Percentiles rank a stretch among this genome's conserved stretches.
These are phyloP conservation scores for Arthrobotrys sinensis DNA, from an alignment of 2,329 filamentous ascomycete species.

Conservation along the genomic window DNA sequence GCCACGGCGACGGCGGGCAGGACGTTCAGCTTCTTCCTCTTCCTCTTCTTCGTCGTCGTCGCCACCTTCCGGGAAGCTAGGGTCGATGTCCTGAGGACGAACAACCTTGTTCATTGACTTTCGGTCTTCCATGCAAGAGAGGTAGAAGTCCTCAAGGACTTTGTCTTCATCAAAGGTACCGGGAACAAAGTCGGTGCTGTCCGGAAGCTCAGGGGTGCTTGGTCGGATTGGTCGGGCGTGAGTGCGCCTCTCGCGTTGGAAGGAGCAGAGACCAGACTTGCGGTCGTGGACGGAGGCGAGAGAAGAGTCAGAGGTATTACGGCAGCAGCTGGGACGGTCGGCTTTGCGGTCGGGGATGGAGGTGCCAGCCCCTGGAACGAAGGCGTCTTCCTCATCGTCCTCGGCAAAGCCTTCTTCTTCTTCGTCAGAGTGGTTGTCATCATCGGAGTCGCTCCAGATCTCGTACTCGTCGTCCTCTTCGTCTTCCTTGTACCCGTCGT, in stretches of 20 bases:
- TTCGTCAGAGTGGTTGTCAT: conserved; percentile 69
- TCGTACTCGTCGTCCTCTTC: conserved; percentile 76
- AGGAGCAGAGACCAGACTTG: conserved; percentile 63
- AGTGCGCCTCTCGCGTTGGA: conserved; percentile 65
- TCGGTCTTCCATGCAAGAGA: conserved; percentile 85
- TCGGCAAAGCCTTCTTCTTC: conserved; percentile 67
- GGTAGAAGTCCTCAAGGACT: conserved; percentile 92
- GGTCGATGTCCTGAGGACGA: conserved; percentile 97
- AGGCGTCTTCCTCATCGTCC: conserved; percentile 70
- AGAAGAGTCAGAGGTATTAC: conserved; percentile 76
- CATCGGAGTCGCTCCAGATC: conserved; percentile 69
- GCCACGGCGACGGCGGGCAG: conserved; percentile 70
- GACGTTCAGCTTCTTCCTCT: conserved; percentile 70
- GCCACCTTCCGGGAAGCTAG: conserved; percentile 95
- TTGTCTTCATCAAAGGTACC: conserved; percentile 96
- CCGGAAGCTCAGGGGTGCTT: conserved; percentile 85
- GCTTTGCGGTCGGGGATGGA: conserved; percentile 59
- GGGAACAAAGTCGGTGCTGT: conserved; percentile 99
- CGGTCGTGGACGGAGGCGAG: conserved; percentile 70
- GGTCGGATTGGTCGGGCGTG: conserved; percentile 73
- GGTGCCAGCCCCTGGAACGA: conserved; percentile 33
- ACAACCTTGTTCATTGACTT: conserved; percentile 84
- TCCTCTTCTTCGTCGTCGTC: conserved; percentile 81
- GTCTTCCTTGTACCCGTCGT: conserved; percentile 71
- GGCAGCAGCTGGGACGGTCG: conserved; percentile 66